These are phyloP conservation scores for Vanderwaltozyma yarrowii DNA, from an alignment of 805 yeast genomes.

Conservation along the genomic window DNA sequence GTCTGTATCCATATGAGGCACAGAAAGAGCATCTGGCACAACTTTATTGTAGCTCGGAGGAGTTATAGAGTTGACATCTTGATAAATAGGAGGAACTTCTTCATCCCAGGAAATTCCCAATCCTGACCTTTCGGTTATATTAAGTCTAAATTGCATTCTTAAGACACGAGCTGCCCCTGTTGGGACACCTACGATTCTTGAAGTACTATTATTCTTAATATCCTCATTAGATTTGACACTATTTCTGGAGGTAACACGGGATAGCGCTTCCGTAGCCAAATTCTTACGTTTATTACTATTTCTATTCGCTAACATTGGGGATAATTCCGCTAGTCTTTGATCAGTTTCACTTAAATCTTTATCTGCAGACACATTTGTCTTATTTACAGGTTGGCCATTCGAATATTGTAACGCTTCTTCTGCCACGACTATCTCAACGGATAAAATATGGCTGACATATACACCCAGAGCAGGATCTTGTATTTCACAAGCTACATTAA, in stretches of 20 bases:
- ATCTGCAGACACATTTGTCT: background rate
- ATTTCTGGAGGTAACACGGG: slow-evolving; percentile 9
- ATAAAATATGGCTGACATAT: slow-evolving; percentile 61
- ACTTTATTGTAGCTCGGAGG: slow-evolving; percentile 68
- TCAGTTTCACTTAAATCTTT: slow-evolving; percentile 20
- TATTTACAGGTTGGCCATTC: slow-evolving; percentile 23
- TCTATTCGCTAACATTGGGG: slow-evolving; percentile 35
- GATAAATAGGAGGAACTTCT: slow-evolving; percentile 96
- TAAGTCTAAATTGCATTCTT: slow-evolving; percentile 86
- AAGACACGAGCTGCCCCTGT: slow-evolving; percentile 96
- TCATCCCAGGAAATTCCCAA: slow-evolving; percentile 98
- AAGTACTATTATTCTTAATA: background rate
- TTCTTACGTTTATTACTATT: slow-evolving; percentile 4
- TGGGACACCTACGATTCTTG: slow-evolving; percentile 47
- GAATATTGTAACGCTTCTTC: slow-evolving; percentile 59
- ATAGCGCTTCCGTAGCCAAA: slow-evolving; percentile 8
- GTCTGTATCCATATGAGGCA: background rate
- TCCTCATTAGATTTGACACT: slow-evolving; percentile 1
- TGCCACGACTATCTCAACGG: slow-evolving; percentile 87
- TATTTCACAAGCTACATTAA: slow-evolving; percentile 65
- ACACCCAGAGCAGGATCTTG: slow-evolving; percentile 76
- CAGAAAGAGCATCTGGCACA: no score
- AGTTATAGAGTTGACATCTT: slow-evolving; percentile 66
- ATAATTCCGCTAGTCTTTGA: slow-evolving; percentile 35
- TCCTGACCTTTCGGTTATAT: slow-evolving; percentile 83